phyloP scores from a whole-genome alignment of 73 alveolate genomes.

The Symbiodinium natans region DNA sequence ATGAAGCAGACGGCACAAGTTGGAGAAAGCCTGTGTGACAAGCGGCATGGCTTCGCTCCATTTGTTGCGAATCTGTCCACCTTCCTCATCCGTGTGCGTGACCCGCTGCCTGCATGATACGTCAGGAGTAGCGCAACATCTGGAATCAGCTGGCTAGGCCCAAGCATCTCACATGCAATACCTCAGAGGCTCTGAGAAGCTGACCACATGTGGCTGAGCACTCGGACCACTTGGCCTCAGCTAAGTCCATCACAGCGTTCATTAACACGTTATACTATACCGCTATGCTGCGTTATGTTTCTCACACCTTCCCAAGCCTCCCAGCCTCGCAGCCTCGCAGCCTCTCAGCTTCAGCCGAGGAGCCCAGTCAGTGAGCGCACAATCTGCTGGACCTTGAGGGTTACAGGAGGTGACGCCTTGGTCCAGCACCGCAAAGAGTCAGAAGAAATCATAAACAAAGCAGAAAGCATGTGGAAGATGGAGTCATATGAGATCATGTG shows the following conservation, averaged over 20 bases:
- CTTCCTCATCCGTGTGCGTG: conserved; percentile 38
- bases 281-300: background rate
- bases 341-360: background rate
- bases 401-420: conserved; percentile 15
- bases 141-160: too few species aligned
- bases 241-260: too few species aligned
- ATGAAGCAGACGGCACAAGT: too few species aligned
- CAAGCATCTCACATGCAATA: too few species aligned
- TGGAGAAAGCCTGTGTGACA: too few species aligned
- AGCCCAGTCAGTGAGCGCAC: conserved; percentile 38
- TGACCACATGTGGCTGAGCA: conserved; percentile 78
- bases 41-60: conserved; percentile 69
- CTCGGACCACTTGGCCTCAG: conserved; percentile 44
- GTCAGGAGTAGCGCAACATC: too few species aligned
- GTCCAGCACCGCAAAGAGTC: background rate
- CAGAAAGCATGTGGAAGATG: background rate
- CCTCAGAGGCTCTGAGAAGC: background rate
- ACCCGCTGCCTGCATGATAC: conserved; percentile 59
- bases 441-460: background rate
- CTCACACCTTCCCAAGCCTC: background rate
- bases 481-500: too few species aligned
- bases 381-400: conserved; percentile 38
- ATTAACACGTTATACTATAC: too few species aligned
- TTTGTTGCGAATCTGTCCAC: conserved; percentile 43
- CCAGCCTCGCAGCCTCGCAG: background rate